Conservation (phyloP, 495 filamentous ascomycete species). For the Aspergillus hancockii region DNA sequence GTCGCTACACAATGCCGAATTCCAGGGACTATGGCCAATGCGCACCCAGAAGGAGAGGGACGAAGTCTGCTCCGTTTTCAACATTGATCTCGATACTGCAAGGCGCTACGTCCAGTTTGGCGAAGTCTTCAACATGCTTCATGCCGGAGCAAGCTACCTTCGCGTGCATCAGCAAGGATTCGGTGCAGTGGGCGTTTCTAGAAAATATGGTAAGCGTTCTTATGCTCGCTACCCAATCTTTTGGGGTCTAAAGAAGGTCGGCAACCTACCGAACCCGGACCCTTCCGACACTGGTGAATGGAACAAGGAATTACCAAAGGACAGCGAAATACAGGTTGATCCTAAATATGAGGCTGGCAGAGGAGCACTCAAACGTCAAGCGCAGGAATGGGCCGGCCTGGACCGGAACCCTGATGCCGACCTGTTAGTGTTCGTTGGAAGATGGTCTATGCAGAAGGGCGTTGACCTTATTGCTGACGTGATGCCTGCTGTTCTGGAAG, state of each 20-base stretch:
- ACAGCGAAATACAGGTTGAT: slow-evolving; percentile 58
- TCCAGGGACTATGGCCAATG: slow-evolving; percentile 76
- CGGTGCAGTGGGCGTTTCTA: slow-evolving; percentile 72
- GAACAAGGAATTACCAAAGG: slow-evolving; percentile 55
- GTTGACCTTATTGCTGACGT: slow-evolving; percentile 78
- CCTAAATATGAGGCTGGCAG: slow-evolving; percentile 56
- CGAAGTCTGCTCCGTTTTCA: slow-evolving; percentile 74
- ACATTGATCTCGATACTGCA: slow-evolving; percentile 47
- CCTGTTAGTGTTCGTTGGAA: slow-evolving; percentile 75
- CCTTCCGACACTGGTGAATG: slow-evolving; percentile 72
- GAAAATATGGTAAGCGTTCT: slow-evolving; percentile 74
- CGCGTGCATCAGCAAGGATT: slow-evolving; percentile 74
- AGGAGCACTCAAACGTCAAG: slow-evolving; percentile 61
- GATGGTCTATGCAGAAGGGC: slow-evolving; percentile 80
- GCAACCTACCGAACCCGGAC: slow-evolving; percentile 73
- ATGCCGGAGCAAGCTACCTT: slow-evolving; percentile 73
- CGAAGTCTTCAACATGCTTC: slow-evolving; percentile 69
- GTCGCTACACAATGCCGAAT: slow-evolving; percentile 71
- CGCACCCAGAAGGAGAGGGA: slow-evolving; percentile 64
- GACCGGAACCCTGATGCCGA: slow-evolving; percentile 67
- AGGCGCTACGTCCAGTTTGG: slow-evolving; percentile 60
- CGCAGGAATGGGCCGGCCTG: slow-evolving; percentile 76
- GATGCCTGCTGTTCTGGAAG: slow-evolving; percentile 70
- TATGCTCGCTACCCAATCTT: slow-evolving; percentile 78
- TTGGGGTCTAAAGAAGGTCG: slow-evolving; percentile 72